phyloP scores from a whole-genome alignment of 257 asterid genomes.

The Eucommia ulmoides region DNA sequence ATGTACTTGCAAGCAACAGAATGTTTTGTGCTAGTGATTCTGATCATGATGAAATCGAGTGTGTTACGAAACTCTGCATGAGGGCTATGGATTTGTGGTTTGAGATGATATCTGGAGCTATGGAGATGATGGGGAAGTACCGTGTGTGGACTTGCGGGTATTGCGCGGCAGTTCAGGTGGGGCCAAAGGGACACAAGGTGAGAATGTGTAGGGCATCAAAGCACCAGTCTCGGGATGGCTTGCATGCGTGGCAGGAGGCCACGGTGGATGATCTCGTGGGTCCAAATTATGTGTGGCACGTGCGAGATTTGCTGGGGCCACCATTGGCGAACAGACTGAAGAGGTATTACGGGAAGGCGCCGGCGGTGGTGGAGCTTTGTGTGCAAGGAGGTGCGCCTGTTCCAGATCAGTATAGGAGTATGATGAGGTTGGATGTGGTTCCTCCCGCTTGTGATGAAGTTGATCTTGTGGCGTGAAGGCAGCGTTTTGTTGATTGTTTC shows the following conservation, averaged over 20 bases:
- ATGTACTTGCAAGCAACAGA: no score
- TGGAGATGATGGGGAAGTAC: neutral
- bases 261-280: neutral
- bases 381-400: conserved; percentile 1
- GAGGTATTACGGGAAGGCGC: neutral
- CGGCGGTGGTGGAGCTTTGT: neutral
- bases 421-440: conserved; percentile 1
- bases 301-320: neutral
- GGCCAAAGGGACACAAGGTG: conserved; percentile 1
- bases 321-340: neutral
- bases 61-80: neutral
- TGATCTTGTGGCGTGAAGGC: conserved; percentile 1
- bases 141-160: conserved; percentile 2
- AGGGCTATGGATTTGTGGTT: neutral
- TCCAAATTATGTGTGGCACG: neutral
- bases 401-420: conserved; percentile 1
- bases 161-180: neutral
- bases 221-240: neutral
- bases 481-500: no score
- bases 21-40: no score
- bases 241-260: conserved; percentile 2
- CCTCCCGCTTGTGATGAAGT: neutral
- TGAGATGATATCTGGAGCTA: neutral
- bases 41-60: neutral
- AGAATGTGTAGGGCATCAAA: neutral